A percentile compares a stretch with the other conserved stretches of the same genome.
These are phyloP conservation scores for Boletus huronensis DNA, from an alignment of 768 basidiomycete genomes.

Conservation along the genomic window DNA sequence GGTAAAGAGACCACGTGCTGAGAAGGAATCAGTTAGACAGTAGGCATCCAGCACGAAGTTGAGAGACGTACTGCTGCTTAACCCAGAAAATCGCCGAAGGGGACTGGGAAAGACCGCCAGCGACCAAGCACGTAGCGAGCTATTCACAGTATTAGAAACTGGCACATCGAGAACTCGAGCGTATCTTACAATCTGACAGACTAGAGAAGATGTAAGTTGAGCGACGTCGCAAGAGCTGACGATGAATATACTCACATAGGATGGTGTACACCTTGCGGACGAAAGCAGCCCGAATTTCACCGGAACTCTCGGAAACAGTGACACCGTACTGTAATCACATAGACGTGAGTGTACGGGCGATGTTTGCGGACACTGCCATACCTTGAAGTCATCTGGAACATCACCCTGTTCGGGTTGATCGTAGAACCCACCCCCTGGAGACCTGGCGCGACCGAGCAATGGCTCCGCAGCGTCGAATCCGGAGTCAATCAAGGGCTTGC, in stretches of 20 bases:
- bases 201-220: slow-evolving; percentile 35
- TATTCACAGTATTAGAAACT: slow-evolving; percentile 18
- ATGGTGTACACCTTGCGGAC: slow-evolving; percentile 90
- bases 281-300: slow-evolving; percentile 80
- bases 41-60: not conserved
- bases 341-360: slow-evolving; percentile 2
- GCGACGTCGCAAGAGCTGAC: not conserved
- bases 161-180: not conserved
- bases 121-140: slow-evolving; percentile 78
- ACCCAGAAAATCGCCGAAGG: slow-evolving; percentile 64
- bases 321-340: slow-evolving; percentile 62
- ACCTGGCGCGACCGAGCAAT: slow-evolving; percentile 49
- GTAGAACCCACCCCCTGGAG: slow-evolving; percentile 51
- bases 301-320: slow-evolving; percentile 70
- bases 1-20: slow-evolving; percentile 77
- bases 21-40: slow-evolving; percentile 2
- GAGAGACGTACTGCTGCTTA: slow-evolving; percentile 52
- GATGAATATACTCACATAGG: slow-evolving; percentile 58
- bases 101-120: slow-evolving; percentile 66
- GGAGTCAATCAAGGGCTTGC: slow-evolving; percentile 32
- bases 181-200: slow-evolving; percentile 64
- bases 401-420: slow-evolving; percentile 75
- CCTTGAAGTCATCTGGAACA: slow-evolving; percentile 93
- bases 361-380: slow-evolving; percentile 28
- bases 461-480: slow-evolving; percentile 48